phyloP scores from a whole-genome alignment of 768 basidiomycete genomes.

The Tylopilus rubrobrunneus region DNA sequence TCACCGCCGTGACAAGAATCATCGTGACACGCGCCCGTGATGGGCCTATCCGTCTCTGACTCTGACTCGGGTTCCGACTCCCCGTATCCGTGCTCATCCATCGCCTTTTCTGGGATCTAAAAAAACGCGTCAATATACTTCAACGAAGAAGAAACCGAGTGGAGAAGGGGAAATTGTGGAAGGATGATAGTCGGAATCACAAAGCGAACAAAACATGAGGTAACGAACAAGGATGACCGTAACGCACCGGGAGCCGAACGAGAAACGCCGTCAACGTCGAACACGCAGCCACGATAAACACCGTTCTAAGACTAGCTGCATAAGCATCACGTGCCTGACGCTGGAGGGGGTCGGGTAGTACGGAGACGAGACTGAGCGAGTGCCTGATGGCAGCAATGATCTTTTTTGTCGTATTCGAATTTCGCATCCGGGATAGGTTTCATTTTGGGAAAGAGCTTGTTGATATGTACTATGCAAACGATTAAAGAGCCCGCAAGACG shows the following conservation, averaged over 20 bases:
- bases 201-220: neutral
- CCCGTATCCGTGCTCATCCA: neutral
- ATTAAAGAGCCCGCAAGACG: neutral
- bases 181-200: neutral
- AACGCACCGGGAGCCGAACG: constrained; percentile 16
- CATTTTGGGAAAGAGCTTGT: neutral
- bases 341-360: constrained; percentile 10
- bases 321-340: constrained; percentile 19
- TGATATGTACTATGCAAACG: neutral
- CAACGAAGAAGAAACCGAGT: neutral
- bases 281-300: constrained; percentile 18
- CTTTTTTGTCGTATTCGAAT: neutral
- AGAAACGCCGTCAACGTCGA: constrained; percentile 13
- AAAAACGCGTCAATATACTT: neutral
- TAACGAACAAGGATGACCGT: neutral
- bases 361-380: constrained; percentile 13
- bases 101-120: neutral
- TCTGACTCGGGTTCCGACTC: neutral
- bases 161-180: too few relatives aligned
- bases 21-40: neutral
- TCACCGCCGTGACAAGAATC: neutral
- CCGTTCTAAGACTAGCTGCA: constrained; percentile 16
- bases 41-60: neutral
- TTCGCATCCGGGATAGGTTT: too few relatives aligned
- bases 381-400: constrained; percentile 18